Base-by-base conservation (phyloP, 2,329 filamentous ascomycete genomes). In the Aspergillus neoniger region DNA sequence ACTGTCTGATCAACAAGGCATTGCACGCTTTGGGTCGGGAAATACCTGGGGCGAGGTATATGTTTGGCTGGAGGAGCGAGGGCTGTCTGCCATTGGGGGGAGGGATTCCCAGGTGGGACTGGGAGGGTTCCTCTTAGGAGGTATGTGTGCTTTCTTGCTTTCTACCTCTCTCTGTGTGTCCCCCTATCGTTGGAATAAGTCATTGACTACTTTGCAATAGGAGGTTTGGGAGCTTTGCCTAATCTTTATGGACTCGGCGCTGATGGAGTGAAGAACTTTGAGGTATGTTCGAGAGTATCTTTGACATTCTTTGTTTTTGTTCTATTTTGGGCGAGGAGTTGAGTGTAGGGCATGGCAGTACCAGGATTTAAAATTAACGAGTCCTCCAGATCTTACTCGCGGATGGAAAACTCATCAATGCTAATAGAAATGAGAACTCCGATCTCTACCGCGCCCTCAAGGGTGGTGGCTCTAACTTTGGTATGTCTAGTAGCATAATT, bases 381-480 rank as follows among this genome's bases (percentile, higher is more conserved):
- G n/a, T 21, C 2, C 41, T 9, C 15, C 41, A 67, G 65, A 50
- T 67, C 15, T 60, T 67, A 6, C 52, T 67, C 2, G 63, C 63
- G 5, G 59, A 65, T 41, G 63, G 60, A 14, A 30, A 7, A 1
- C 28, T 30, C 28, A 12, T 30, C 9, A 30, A 30, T 30, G 28
- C 28, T 30, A 30, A 30, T 30, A 4, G 1, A 4, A 30, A 30
- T 30, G 49, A 65, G 23, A 65, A 73, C 48, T 28, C 63, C 1
- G 72, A 73, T 47, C 63, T 74, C 4, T 73, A 70, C 62, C 71
- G 69, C 65, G 71, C 70, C 2, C 55, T 74, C 14, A 73, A 73
- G 50, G 71, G 72, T 4, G 71, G 70, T 14, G 71, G 67, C 19
- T 62, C 69, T 19, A 68, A 64, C 38, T 74, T 72, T 51, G 70